Base-by-base conservation (phyloP, 768 basidiomycete genomes). In the Strobilomyces confusus region DNA sequence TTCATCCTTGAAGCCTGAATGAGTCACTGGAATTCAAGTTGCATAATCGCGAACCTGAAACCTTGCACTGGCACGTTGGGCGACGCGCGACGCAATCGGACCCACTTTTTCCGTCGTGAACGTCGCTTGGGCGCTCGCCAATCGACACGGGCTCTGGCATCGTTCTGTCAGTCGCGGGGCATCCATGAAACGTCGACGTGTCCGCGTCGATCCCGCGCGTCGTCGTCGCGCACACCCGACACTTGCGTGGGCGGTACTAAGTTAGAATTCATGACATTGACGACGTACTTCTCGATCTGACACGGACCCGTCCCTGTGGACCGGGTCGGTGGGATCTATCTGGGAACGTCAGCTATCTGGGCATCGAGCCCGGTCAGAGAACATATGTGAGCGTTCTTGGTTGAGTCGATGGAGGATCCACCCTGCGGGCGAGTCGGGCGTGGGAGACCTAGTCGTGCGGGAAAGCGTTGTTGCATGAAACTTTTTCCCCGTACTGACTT, bases 391-490 rank as follows among this genome's bases (percentile, higher is more conserved):
- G 11, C 15, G 33, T 26, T 26, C 26, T 26, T 26, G n/a, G n/a
- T n/a, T n/a, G n/a, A n/a, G n/a, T n/a, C n/a, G n/a, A n/a, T n/a
- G 26, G 26, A 26, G 4, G 26, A 26, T 8, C 26, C 26, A 26
- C 26, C n/a, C n/a, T n/a, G n/a, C n/a, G n/a, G n/a, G n/a, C n/a
- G n/a, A n/a, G n/a, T n/a, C 38, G 20, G 17, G 45, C 53, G 63
- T 63, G 58, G 37, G 62, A 57, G 54, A 53, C 37, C 29, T 15
- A 44, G 32, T 33, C 11, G 32, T 42, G 29, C 51, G 44, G n/a
- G n/a, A n/a, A n/a, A n/a, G n/a, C n/a, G n/a, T n/a, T n/a, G n/a
- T n/a, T n/a, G n/a, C n/a, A n/a, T n/a, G n/a, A n/a, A n/a, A n/a
- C n/a, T n/a, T n/a, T n/a, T n/a, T n/a, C n/a, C n/a, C n/a, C n/a